Conservation (phyloP, 345 rosid species). For the Kandelia obovata region DNA sequence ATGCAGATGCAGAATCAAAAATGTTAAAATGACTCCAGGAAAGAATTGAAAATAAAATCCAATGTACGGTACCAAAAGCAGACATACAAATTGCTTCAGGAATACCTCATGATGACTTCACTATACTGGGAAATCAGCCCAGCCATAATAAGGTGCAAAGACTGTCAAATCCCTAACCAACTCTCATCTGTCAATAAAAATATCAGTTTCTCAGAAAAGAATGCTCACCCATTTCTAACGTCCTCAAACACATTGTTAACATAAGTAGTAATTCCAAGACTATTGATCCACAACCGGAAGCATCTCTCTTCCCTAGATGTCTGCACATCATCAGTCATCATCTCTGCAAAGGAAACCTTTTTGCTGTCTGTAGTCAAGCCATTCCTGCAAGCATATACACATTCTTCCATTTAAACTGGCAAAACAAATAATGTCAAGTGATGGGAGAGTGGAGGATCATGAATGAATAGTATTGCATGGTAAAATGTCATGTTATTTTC, state of each 20-base stretch:
- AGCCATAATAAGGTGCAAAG: too few species aligned
- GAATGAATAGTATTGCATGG: background rate
- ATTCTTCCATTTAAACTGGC: slow-evolving; percentile 9
- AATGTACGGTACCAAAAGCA: too few species aligned
- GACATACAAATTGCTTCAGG: too few species aligned
- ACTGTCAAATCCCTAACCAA: too few species aligned
- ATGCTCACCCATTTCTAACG: slow-evolving; percentile 75
- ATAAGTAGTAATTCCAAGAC: slow-evolving; percentile 72
- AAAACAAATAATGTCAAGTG: background rate
- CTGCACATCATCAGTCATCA: slow-evolving; percentile 81
- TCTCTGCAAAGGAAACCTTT: slow-evolving; percentile 76
- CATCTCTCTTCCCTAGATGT: slow-evolving; percentile 91
- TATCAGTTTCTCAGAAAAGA: slow-evolving; percentile 4
- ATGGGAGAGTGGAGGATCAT: background rate
- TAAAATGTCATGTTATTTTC: too few species aligned
- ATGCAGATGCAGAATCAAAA: too few species aligned
- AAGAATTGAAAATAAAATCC: too few species aligned
- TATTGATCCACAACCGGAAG: slow-evolving; percentile 87
- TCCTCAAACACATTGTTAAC: slow-evolving; percentile 88
- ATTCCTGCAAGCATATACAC: slow-evolving; percentile 52
- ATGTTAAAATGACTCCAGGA: too few species aligned
- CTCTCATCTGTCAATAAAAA: background rate
- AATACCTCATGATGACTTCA: too few species aligned
- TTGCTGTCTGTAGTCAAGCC: slow-evolving; percentile 69
- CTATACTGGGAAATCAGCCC: too few species aligned